Base-by-base conservation (phyloP, 345 rosid species). In the Murraya paniculata region DNA sequence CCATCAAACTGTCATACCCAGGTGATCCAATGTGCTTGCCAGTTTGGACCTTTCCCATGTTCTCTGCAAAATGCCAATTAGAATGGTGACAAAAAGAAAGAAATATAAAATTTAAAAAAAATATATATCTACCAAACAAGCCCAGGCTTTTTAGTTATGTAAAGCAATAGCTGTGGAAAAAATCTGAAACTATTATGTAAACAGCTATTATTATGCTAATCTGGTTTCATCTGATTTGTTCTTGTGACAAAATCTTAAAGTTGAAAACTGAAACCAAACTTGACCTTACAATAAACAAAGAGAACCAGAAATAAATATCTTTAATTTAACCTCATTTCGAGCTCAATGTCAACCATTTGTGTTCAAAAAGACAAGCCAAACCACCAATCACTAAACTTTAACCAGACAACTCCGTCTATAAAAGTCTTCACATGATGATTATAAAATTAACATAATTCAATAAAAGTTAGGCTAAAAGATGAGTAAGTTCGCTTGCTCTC, bases 11-110 rank as follows among this genome's bases (percentile, higher is more conserved):
- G 19, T 18, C 81, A 58, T 92, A 94, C 98, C 94, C 77, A 97
- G 75, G 71, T 87, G 94, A 86, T 97, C 98, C 84, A 97, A 86
- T n/a, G 93, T 88, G 64, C 90, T 75, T 50, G 99, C 98, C 80
- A 97, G 74, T 74, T 88, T 97, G 45, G 98, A 92, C 85, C 93
- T 91, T 86, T 96, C 98, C 98, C 99, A 94, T 38, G 98, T 94
- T 84, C 99, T 94, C 99, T 94, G 91, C 77, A 72, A 19, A 45
- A 64, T 4, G 81, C 60, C 74, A 84, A 76, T 28, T 2, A 83
- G 71, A 78, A 62, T 24, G 41, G 72, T 79, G 39, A 80, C 21
- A 35, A 22, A 22, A 57, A 25, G 6, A 35, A 27, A 7, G 28
- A 28, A n/a, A 48, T 36, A 7, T 5, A 41, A 38, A 39, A 10